Conservation (phyloP, 2,329 filamentous ascomycete species). For the Beauveria medogensis region DNA sequence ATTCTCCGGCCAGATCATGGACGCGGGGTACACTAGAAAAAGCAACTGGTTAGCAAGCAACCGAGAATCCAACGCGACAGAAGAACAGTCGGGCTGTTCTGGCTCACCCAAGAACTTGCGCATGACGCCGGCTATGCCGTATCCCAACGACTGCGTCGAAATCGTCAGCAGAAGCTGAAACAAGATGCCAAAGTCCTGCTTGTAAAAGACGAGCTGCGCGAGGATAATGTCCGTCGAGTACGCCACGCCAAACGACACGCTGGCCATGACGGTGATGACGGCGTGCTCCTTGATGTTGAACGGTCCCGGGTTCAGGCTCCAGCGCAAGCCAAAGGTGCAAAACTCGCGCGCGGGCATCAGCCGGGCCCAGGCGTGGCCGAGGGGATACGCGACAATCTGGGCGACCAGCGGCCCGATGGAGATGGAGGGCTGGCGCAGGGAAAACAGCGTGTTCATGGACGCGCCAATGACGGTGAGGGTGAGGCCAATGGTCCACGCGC, state of each 20-base stretch:
- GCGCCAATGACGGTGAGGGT: conserved; percentile 48
- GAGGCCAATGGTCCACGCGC: conserved; percentile 57
- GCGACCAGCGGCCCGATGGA: conserved; percentile 52
- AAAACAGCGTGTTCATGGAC: conserved; percentile 56
- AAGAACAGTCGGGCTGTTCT: too few relatives aligned
- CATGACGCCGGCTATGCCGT: conserved; percentile 62
- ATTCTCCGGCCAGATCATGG: conserved; percentile 68
- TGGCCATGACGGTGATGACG: conserved; percentile 63
- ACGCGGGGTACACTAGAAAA: conserved; percentile 48
- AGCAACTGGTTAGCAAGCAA: background rate
- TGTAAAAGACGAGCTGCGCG: conserved; percentile 64
- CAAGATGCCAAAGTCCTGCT: conserved; percentile 56
- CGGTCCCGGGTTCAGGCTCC: conserved; percentile 57
- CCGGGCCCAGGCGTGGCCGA: conserved; percentile 53
- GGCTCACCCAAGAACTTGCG: conserved; percentile 50
- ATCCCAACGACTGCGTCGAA: conserved; percentile 61
- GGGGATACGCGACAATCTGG: conserved; percentile 55
- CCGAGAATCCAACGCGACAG: background rate
- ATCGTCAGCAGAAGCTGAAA: conserved; percentile 61
- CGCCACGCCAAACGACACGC: conserved; percentile 60
- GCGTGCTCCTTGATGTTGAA: conserved; percentile 66
- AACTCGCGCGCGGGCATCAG: conserved; percentile 43
- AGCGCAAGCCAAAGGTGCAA: conserved; percentile 43
- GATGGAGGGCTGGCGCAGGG: conserved; percentile 53
- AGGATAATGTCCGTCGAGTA: conserved; percentile 70